Base-by-base conservation (phyloP, 2,329 filamentous ascomycete genomes). In the Aspergillus ibericus region DNA sequence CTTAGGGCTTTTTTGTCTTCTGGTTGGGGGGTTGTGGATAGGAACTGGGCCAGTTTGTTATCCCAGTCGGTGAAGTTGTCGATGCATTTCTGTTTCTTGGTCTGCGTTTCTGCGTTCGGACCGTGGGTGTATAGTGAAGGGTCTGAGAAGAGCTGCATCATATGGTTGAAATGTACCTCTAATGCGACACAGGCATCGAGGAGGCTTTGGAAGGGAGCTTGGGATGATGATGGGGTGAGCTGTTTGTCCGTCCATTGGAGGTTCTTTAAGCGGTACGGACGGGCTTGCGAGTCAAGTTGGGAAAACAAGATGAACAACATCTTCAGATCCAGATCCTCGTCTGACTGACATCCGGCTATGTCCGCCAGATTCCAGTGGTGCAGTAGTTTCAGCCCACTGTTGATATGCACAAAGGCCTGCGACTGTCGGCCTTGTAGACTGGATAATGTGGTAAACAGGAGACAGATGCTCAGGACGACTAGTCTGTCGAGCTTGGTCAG, bases 371-470 rank as follows among this genome's bases (percentile, higher is more conserved):
- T 27, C 56, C 56, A 58, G 10, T 58, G 44, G 13, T 54, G 34
- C 13, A 58, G 20, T 10, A 54, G 42, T 18, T 49, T 58, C 8
- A 54, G 20, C 7, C 56, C 56, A 4, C 46, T 36, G 35, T 49
- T 54, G 27, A 58, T 58, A 48, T 58, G 56, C 44, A 58, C 22
- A n/a, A 58, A 54, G 9, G 56, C 56, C 44, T 58, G 56, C 25
- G 10, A 32, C 38, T 32, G 47, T 10, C 38, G 40, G 15, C 50
- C 56, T 25, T 54, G 56, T 9, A 58, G 25, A 25, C 50, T 58
- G 13, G 32, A 29, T 18, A 54, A 42, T 13, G 50, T 54, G 16
- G 50, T 54, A 8, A 54, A 58, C 2, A 58, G 36, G 18, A 58
- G 27, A 13, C 50, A 58, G n/a, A 34, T 50, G 25, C 40, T 54